These are phyloP conservation scores for Venturia aucupariae DNA, from an alignment of 2,329 filamentous ascomycete genomes.

Conservation along the genomic window DNA sequence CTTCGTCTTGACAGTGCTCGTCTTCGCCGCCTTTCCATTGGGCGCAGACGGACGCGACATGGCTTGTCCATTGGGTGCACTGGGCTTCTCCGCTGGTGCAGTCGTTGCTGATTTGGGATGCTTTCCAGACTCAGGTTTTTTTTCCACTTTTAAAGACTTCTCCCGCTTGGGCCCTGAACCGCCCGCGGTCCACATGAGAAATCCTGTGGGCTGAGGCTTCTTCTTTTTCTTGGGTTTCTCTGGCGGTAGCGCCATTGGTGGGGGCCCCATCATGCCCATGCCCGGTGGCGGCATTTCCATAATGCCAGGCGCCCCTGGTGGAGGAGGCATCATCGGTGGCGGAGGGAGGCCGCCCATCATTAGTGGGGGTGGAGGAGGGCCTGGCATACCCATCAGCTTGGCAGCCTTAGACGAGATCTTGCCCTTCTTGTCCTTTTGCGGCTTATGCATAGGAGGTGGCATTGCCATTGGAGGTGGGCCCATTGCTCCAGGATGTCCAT, in stretches of 20 bases:
- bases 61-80: slow-evolving; percentile 8
- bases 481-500: not conserved
- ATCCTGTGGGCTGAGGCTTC: slow-evolving; percentile 15
- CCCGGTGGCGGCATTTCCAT: not conserved
- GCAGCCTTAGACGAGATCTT: slow-evolving; percentile 12
- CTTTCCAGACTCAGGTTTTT: slow-evolving; percentile 21
- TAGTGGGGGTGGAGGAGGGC: slow-evolving; percentile 14
- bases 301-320: too few relatives aligned
- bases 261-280: slow-evolving; percentile 11
- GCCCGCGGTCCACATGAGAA: slow-evolving; percentile 23
- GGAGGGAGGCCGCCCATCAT: slow-evolving; percentile 14
- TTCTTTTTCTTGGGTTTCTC: slow-evolving; percentile 15
- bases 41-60: slow-evolving; percentile 5
- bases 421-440: slow-evolving; percentile 19
- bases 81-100: slow-evolving; percentile 6
- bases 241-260: slow-evolving; percentile 10
- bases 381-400: not conserved
- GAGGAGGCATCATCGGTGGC: slow-evolving; percentile 14
- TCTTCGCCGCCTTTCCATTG: slow-evolving; percentile 13
- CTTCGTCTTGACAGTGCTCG: not conserved
- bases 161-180: slow-evolving; percentile 11
- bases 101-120: slow-evolving; percentile 7
- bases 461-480: slow-evolving; percentile 15
- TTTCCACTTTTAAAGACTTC: slow-evolving; percentile 22
- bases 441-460: slow-evolving; percentile 5